These are phyloP conservation scores for Strigomonas oncopelti DNA, from an alignment of 208 protist genomes.

Conservation along the genomic window DNA sequence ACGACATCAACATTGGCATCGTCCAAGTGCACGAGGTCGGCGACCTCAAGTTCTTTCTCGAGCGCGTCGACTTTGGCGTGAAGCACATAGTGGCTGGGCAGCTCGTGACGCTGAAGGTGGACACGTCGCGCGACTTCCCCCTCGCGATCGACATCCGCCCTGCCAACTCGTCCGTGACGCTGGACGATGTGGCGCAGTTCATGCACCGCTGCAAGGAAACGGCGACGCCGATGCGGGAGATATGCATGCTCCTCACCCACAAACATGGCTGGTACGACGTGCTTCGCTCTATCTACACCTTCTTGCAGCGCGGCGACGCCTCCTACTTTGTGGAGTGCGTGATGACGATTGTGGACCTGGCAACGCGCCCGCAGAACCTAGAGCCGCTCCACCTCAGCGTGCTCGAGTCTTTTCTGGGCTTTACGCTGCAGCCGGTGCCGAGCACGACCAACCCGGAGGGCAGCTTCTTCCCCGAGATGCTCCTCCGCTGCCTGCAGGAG, in stretches of 20 bases:
- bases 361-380: conserved; percentile 79
- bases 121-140: conserved; percentile 73
- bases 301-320: conserved; percentile 20
- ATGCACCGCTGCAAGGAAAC: conserved; percentile 51
- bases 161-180: conserved; percentile 50
- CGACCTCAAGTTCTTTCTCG: conserved; percentile 82
- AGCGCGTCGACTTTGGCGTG: conserved; percentile 78
- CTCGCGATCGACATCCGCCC: conserved; percentile 78
- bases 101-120: conserved; percentile 71
- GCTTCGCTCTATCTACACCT: conserved; percentile 44
- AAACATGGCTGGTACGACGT: conserved; percentile 73
- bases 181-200: conserved; percentile 68
- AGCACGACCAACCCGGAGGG: neutral
- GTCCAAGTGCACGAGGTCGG: conserved; percentile 58
- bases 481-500: conserved; percentile 38
- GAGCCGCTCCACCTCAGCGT: conserved; percentile 80
- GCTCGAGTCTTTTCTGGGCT: conserved; percentile 54
- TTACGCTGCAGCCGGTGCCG: conserved; percentile 22
- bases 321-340: conserved; percentile 47
- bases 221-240: conserved; percentile 52
- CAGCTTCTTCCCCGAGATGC: conserved; percentile 67
- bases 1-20: conserved; percentile 68
- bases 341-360: conserved; percentile 67
- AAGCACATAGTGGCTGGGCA: conserved; percentile 64
- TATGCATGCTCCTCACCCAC: conserved; percentile 79